These are phyloP conservation scores for Mycosphaerella sp. DNA, from an alignment of 2,329 filamentous ascomycete genomes.

Conservation along the genomic window DNA sequence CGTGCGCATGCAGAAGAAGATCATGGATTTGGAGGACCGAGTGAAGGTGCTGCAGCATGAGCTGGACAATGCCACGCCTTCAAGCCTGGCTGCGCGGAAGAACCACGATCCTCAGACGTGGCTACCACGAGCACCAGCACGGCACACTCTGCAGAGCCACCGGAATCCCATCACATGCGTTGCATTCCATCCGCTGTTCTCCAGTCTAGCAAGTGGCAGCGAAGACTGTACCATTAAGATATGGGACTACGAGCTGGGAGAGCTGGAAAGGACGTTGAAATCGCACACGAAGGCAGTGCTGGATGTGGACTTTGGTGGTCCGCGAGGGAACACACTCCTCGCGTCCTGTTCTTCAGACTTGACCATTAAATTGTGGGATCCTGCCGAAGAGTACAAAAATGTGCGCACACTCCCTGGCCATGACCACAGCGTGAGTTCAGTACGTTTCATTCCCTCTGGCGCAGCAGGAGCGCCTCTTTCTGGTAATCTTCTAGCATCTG, in stretches of 20 bases:
- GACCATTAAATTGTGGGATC: conserved; percentile 94
- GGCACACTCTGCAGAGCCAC: conserved; percentile 78
- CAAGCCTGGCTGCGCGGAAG: conserved; percentile 62
- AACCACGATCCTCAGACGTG: conserved; percentile 81
- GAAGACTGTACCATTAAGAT: conserved; percentile 94
- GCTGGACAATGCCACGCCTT: conserved; percentile 74
- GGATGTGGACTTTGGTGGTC: conserved; percentile 85
- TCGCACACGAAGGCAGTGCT: conserved; percentile 84
- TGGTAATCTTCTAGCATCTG: conserved; percentile 78
- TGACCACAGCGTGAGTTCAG: conserved; percentile 83
- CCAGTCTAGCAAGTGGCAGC: conserved; percentile 80
- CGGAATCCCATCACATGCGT: conserved; percentile 76
- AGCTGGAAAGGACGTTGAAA: conserved; percentile 84
- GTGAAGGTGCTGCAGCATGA: conserved; percentile 70
- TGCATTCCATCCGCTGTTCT: conserved; percentile 88
- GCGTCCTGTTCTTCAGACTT: conserved; percentile 82
- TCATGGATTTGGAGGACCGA: conserved; percentile 84
- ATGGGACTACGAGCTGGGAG: conserved; percentile 93
- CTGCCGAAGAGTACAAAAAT: conserved; percentile 88
- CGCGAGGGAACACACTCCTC: conserved; percentile 69
- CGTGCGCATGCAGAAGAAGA: conserved; percentile 93
- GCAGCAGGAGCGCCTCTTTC: conserved; percentile 71
- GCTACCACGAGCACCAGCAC: conserved; percentile 76
- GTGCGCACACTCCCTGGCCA: conserved; percentile 86
- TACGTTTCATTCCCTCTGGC: conserved; percentile 81